Conservation (phyloP, 2,329 filamentous ascomycete genomes). For the Passalora sequoiae region DNA sequence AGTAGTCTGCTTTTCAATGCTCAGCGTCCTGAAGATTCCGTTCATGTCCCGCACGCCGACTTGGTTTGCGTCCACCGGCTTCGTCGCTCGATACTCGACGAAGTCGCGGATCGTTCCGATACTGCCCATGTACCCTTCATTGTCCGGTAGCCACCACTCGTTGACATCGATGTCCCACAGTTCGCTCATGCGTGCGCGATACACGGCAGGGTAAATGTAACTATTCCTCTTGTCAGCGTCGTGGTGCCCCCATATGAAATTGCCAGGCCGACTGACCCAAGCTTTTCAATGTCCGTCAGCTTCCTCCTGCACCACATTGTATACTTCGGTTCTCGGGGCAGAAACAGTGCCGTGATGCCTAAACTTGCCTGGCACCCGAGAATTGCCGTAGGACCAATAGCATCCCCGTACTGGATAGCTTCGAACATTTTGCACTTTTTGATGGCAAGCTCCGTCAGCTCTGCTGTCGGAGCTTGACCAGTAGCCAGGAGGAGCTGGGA, state of each 20-base stretch:
- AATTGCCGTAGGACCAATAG: conserved; percentile 63
- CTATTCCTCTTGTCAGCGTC: conserved; percentile 46
- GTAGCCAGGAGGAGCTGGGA: conserved; percentile 61
- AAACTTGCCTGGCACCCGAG: conserved; percentile 71
- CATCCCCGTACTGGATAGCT: conserved; percentile 66
- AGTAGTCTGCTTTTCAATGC: conserved; percentile 26
- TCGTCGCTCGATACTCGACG: conserved; percentile 45
- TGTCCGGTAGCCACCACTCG: conserved; percentile 85
- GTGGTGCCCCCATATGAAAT: no score
- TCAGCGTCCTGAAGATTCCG: conserved; percentile 38
- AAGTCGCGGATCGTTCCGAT: conserved; percentile 74
- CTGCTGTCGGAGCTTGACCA: conserved; percentile 44
- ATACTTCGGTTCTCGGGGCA: conserved; percentile 69
- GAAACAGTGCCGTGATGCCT: conserved; percentile 69
- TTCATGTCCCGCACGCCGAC: conserved; percentile 33
- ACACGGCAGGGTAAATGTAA: conserved; percentile 72
- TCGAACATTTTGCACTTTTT: conserved; percentile 74
- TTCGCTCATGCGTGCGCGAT: conserved; percentile 69
- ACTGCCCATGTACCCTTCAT: conserved; percentile 68
- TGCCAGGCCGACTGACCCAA: no score
- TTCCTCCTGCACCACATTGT: conserved; percentile 74
- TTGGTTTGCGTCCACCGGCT: conserved; percentile 23
- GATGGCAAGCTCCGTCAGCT: conserved; percentile 59
- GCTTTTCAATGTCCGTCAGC: conserved; percentile 69
- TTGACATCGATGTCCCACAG: conserved; percentile 68